These are phyloP conservation scores for Tetrapisispora pingtungensis DNA, from an alignment of 805 yeast species.

Conservation along the genomic window DNA sequence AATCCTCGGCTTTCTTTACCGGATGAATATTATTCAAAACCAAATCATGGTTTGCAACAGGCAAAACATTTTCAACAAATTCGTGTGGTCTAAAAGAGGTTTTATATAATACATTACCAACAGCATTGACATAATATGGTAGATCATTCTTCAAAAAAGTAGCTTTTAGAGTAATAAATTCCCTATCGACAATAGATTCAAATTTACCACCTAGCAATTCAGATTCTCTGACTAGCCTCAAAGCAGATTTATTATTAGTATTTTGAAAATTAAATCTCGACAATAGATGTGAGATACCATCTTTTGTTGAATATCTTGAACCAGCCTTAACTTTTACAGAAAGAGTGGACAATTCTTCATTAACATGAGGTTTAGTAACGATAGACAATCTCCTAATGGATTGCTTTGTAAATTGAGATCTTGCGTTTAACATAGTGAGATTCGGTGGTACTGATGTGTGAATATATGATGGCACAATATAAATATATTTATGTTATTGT, in stretches of 20 bases:
- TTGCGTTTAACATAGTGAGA: conserved; percentile 8
- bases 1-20: conserved; percentile 57
- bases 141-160: conserved; percentile 77
- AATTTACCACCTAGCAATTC: conserved; percentile 87
- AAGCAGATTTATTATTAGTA: conserved; percentile 74
- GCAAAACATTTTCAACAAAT: conserved; percentile 69
- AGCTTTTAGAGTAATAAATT: conserved; percentile 69
- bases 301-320: conserved; percentile 54
- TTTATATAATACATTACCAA: conserved; percentile 62
- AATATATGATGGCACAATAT: too few relatives aligned
- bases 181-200: conserved; percentile 66
- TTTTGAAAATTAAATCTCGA: conserved; percentile 77
- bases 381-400: conserved; percentile 33
- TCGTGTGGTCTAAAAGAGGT: conserved; percentile 78
- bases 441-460: too few relatives aligned
- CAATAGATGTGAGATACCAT: conserved; percentile 81
- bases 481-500: too few relatives aligned
- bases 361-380: conserved; percentile 38
- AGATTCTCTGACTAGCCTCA: conserved; percentile 88
- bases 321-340: conserved; percentile 83
- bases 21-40: conserved; percentile 43
- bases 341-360: conserved; percentile 61
- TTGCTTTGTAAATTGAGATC: conserved; percentile 18
- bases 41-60: conserved; percentile 61
- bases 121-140: conserved; percentile 82